A percentile compares a stretch with the other conserved stretches of the same genome.
Conservation (phyloP, 2,329 filamentous ascomycete genomes). For the Raffaelea arxii region DNA sequence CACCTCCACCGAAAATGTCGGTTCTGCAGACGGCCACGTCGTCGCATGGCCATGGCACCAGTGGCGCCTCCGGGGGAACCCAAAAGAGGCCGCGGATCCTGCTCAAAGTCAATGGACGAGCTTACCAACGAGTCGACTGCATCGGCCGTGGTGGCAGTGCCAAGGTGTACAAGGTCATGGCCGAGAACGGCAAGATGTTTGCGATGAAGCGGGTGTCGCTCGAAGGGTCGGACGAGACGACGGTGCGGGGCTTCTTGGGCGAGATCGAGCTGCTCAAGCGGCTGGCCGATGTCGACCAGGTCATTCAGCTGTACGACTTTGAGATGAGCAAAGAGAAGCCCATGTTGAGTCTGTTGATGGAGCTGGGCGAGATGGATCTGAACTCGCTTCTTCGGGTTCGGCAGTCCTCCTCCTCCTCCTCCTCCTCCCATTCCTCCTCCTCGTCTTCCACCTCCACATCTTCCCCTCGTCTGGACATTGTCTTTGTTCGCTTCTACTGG, state of each 20-base stretch:
- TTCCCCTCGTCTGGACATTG: conserved; percentile 59
- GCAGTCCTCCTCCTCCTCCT: conserved; percentile 58
- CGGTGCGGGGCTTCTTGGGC: conserved; percentile 80
- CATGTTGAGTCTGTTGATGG: conserved; percentile 85
- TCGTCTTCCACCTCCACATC: conserved; percentile 54
- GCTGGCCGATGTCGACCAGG: conserved; percentile 74
- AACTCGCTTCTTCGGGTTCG: conserved; percentile 72
- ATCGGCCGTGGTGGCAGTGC: conserved; percentile 88
- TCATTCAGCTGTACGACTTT: conserved; percentile 84
- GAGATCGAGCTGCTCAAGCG: conserved; percentile 87
- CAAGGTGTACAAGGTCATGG: conserved; percentile 92
- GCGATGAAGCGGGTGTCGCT: conserved; percentile 88
- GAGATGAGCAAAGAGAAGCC: conserved; percentile 91
- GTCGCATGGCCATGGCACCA: too few relatives aligned
- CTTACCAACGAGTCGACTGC: conserved; percentile 81
- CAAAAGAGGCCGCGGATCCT: conserved; percentile 67
- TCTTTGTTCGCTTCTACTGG: conserved; percentile 96
- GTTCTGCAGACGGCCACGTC: conserved; percentile 86
- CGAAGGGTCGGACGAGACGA: conserved; percentile 76
- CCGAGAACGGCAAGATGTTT: conserved; percentile 92
- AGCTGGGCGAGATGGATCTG: conserved; percentile 90
- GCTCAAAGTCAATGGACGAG: conserved; percentile 80
- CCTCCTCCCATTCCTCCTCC: background rate
- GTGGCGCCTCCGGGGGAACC: conserved; percentile 63
- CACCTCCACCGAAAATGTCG: conserved; percentile 96